phyloP scores from a whole-genome alignment of 257 asterid species.

The Prunella vulgaris region DNA sequence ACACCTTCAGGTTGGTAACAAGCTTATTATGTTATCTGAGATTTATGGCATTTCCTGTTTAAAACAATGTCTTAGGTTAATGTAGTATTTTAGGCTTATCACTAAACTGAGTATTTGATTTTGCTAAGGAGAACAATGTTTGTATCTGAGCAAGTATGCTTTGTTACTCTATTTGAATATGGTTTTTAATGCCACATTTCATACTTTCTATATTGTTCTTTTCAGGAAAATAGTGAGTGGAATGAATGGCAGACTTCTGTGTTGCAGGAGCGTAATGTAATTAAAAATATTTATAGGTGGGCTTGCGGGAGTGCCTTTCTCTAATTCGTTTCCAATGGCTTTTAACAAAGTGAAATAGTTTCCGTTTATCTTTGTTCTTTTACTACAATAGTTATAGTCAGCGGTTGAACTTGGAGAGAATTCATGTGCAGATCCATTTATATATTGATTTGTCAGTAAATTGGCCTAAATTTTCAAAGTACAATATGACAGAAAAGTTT shows the following conservation, averaged over 20 bases:
- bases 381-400: background rate
- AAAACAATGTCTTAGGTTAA: background rate
- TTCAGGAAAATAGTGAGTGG: slow-evolving; percentile 77
- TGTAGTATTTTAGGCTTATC: background rate
- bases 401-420: background rate
- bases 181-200: background rate
- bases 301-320: slow-evolving; percentile 78
- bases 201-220: slow-evolving; percentile 12
- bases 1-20: slow-evolving; percentile 60
- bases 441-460: background rate
- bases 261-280: slow-evolving; percentile 71
- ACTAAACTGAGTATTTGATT: slow-evolving; percentile 3
- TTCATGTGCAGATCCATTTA: background rate
- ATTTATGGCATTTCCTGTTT: slow-evolving; percentile 2
- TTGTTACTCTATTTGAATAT: slow-evolving; percentile 3
- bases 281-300: slow-evolving; percentile 80
- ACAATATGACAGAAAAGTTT: background rate
- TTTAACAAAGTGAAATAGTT: slow-evolving; percentile 1
- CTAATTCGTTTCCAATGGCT: background rate
- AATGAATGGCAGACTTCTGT: slow-evolving; percentile 65
- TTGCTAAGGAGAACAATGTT: background rate
- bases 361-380: background rate
- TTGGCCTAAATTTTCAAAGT: background rate
- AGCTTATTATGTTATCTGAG: slow-evolving; percentile 1
- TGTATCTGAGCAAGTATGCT: background rate